Conservation (phyloP, 2,329 filamentous ascomycete species). For the Cytospora paraplurivora region DNA sequence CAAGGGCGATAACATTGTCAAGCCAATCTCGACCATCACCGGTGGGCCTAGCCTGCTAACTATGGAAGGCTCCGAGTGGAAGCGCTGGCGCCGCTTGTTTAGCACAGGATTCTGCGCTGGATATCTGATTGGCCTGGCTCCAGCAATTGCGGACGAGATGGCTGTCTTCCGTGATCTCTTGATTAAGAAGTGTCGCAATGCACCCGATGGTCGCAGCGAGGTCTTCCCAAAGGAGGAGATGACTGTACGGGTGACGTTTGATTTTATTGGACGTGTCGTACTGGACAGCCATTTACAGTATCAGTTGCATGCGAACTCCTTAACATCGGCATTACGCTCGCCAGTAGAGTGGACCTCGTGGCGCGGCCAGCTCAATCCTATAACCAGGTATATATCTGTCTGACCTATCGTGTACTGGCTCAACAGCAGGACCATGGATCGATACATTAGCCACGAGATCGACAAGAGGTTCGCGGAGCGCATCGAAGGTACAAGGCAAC, state of each 20-base stretch:
- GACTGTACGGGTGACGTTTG: constrained; percentile 7
- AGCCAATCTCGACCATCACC: constrained; percentile 32
- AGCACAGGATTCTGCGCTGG: constrained; percentile 2
- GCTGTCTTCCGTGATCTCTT: neutral
- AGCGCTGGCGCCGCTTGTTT: constrained; percentile 5
- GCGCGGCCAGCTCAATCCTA: constrained; percentile 2
- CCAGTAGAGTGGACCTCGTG: neutral
- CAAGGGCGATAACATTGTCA: constrained; percentile 33
- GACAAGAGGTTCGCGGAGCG: constrained; percentile 5
- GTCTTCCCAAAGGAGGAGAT: constrained; percentile 1
- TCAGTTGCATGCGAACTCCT: neutral
- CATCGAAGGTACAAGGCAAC: neutral
- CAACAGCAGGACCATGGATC: constrained; percentile 2
- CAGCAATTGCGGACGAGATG: neutral
- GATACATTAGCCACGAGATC: neutral
- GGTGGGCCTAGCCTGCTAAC: constrained; percentile 3
- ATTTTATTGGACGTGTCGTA: neutral
- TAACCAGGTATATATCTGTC: neutral
- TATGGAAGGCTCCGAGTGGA: constrained; percentile 1
- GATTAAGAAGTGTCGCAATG: neutral
- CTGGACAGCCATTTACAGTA: neutral
- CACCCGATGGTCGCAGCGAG: neutral
- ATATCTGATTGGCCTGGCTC: neutral
- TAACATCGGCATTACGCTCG: neutral
- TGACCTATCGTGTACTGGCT: neutral